Conservation (phyloP, 2,329 filamentous ascomycete genomes). For the Verticillium nubilum region DNA sequence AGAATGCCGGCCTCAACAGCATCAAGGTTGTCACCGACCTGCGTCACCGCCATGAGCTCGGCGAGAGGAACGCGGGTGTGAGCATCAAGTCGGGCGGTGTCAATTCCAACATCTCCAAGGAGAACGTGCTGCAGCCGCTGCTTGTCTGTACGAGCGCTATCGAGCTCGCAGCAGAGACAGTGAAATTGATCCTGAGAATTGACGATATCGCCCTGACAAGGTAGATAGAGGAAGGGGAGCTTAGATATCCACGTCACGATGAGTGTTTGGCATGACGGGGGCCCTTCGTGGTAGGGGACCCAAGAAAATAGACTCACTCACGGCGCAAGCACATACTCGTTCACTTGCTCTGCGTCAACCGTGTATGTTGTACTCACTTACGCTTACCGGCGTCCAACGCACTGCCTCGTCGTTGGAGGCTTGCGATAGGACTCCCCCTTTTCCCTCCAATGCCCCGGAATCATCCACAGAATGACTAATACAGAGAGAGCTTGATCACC, state of each 20-base stretch:
- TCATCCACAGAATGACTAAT: neutral
- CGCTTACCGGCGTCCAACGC: no score
- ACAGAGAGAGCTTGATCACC: neutral
- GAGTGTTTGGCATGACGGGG: neutral
- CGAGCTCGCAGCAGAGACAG: slow-evolving; percentile 94
- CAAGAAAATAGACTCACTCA: slow-evolving; percentile 1
- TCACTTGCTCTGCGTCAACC: neutral
- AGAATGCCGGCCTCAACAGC: slow-evolving; percentile 95
- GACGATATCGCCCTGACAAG: slow-evolving; percentile 61
- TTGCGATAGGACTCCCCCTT: neutral
- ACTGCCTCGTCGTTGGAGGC: neutral
- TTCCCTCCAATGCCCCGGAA: neutral
- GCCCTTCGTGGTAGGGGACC: neutral
- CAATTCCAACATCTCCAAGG: slow-evolving; percentile 92
- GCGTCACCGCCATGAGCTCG: slow-evolving; percentile 88
- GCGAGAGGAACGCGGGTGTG: slow-evolving; percentile 92
- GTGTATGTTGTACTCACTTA: no score
- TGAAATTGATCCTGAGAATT: slow-evolving; percentile 82
- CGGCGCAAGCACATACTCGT: neutral
- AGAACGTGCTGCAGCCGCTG: slow-evolving; percentile 93
- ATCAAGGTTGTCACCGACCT: slow-evolving; percentile 98
- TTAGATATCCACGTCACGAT: slow-evolving; percentile 1
- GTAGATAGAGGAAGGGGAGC: slow-evolving; percentile 28
- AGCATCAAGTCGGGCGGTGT: slow-evolving; percentile 98
- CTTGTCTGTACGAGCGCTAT: slow-evolving; percentile 96